Evolutionary conservation across 1,139 yeast species (phyloP).

Genomic region (Geotrichum bryndzae): DNA sequence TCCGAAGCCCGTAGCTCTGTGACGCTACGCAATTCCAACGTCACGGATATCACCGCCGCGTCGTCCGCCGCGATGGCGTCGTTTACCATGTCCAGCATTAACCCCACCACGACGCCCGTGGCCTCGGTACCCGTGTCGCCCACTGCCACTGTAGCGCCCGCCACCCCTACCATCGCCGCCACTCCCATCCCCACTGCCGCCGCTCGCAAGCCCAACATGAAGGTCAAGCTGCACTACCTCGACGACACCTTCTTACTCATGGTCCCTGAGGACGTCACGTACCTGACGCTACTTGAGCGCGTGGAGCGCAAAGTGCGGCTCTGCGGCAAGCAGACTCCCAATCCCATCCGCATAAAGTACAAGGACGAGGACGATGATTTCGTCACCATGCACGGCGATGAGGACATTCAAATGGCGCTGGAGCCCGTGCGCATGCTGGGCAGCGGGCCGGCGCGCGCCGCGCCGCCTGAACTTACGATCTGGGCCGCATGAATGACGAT

Average conservation of each 20-base stretch:
- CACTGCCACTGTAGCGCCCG: background rate
- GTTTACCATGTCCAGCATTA: background rate
- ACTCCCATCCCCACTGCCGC: background rate
- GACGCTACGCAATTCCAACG: background rate
- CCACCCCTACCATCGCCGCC: background rate
- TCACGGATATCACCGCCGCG: background rate
- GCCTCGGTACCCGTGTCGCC: background rate
- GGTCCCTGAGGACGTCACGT: conserved; percentile 45
- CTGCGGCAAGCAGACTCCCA: conserved; percentile 36
- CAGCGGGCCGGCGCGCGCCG: background rate
- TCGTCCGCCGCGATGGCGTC: background rate
- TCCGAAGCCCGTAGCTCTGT: background rate
- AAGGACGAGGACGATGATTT: conserved; percentile 95
- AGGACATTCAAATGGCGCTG: conserved; percentile 49
- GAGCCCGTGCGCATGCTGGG: conserved; percentile 23
- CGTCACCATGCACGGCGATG: conserved; percentile 79
- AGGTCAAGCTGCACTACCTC: conserved; percentile 46
- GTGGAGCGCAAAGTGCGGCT: conserved; percentile 44
- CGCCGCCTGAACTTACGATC: conserved; percentile 4
- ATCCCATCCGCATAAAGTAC: conserved; percentile 58
- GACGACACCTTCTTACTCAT: conserved; percentile 41
- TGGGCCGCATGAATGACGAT: conserved; percentile 12
- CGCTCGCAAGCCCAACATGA: conserved; percentile 29
- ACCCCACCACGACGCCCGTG: background rate
- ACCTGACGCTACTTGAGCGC: conserved; percentile 41